Conservation (phyloP, 116 monocot species). For the Thalassia testudinum region DNA sequence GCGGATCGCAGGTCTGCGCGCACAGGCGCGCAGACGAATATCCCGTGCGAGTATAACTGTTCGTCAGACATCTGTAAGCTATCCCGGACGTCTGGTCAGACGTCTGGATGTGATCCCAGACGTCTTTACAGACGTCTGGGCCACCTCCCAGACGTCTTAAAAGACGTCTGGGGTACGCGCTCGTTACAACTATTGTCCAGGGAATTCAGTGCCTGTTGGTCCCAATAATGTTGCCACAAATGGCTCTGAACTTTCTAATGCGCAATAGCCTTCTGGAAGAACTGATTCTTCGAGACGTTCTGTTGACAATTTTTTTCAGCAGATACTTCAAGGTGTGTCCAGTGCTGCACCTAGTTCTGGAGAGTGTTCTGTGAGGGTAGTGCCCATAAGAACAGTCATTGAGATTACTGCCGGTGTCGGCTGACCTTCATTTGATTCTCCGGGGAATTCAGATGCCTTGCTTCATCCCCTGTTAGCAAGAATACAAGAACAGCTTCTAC, state of each 20-base stretch:
- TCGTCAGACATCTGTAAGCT: too few relatives aligned
- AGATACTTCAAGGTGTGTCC: slow-evolving; percentile 20
- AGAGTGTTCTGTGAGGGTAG: slow-evolving; percentile 38
- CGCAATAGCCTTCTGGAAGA: slow-evolving; percentile 24
- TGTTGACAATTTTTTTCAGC: slow-evolving; percentile 13
- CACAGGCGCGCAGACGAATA: too few relatives aligned
- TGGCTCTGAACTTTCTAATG: slow-evolving; percentile 10
- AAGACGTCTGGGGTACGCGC: too few relatives aligned
- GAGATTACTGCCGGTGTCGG: slow-evolving; percentile 49
- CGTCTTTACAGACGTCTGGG: too few relatives aligned
- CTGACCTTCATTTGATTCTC: slow-evolving; percentile 24
- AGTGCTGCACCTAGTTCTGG: slow-evolving; percentile 20
- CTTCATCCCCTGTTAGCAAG: slow-evolving; percentile 55
- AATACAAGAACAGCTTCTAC: slow-evolving; percentile 16
- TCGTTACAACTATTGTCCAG: too few relatives aligned
- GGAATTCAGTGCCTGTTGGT: too few relatives aligned
- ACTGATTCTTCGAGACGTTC: slow-evolving; percentile 20
- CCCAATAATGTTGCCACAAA: slow-evolving; percentile 2
- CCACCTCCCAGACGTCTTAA: too few relatives aligned
- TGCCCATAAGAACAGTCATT: slow-evolving; percentile 73
- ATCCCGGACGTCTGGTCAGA: too few relatives aligned
- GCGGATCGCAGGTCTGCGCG: too few relatives aligned
- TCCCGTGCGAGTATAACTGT: too few relatives aligned
- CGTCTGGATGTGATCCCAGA: too few relatives aligned
- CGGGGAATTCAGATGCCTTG: slow-evolving; percentile 26